phyloP scores from a whole-genome alignment of 2,329 filamentous ascomycete genomes.

The Cordyceps militaris region DNA sequence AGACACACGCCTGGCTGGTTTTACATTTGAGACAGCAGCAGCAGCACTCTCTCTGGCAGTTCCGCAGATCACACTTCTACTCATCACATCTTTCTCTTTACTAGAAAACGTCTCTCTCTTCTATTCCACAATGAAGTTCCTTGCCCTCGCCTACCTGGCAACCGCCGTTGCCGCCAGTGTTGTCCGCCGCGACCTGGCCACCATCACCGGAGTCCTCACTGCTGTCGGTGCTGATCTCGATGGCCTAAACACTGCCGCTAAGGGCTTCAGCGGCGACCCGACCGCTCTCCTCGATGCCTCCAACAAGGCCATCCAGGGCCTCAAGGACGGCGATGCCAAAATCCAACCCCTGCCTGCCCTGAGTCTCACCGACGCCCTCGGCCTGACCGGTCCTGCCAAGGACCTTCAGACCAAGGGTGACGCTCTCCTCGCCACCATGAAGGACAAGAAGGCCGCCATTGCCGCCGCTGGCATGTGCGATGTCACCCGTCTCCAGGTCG shows the following conservation, averaged over 20 bases:
- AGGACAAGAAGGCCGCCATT: slow-evolving; percentile 22
- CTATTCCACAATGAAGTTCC: slow-evolving; percentile 4
- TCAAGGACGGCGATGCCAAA: slow-evolving; percentile 16
- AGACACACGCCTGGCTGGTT: neutral
- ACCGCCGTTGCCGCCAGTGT: slow-evolving; percentile 6
- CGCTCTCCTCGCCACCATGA: slow-evolving; percentile 21
- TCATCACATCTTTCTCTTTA: neutral
- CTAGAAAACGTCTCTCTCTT: neutral
- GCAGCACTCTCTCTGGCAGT: neutral
- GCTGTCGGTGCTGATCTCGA: slow-evolving; percentile 15
- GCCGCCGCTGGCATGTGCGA: slow-evolving; percentile 24
- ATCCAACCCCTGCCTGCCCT: slow-evolving; percentile 15
- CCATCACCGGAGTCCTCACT: slow-evolving; percentile 14
- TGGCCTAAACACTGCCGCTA: slow-evolving; percentile 18
- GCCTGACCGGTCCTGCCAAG: slow-evolving; percentile 15
- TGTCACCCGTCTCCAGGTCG: slow-evolving; percentile 19
- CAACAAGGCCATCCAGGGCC: slow-evolving; percentile 16
- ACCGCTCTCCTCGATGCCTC: slow-evolving; percentile 17
- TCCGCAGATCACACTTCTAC: neutral
- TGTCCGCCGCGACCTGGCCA: slow-evolving; percentile 14
- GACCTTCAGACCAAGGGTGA: slow-evolving; percentile 21
- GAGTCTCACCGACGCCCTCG: slow-evolving; percentile 15
- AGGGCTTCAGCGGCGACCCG: slow-evolving; percentile 20
- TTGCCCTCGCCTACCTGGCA: neutral
- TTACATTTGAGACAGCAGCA: neutral